These are phyloP conservation scores for Fusarium odoratissimum DNA, from an alignment of 2,329 filamentous ascomycete genomes.

Conservation along the genomic window DNA sequence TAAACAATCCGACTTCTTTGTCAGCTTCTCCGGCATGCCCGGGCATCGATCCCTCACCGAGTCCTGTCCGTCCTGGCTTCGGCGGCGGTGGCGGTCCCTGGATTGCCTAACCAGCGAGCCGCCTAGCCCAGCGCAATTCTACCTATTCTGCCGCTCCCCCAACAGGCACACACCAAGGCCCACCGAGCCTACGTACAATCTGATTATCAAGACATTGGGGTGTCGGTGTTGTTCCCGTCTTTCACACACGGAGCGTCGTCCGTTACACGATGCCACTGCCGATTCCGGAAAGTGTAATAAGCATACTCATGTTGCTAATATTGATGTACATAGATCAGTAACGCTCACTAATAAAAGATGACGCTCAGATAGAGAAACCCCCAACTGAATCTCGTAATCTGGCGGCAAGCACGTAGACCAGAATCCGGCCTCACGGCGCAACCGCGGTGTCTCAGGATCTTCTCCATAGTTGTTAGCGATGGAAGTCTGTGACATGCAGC, in stretches of 20 bases:
- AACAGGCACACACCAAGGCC: conserved; percentile 42
- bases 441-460: conserved; percentile 36
- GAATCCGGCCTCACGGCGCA: conserved; percentile 31
- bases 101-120: conserved; percentile 1
- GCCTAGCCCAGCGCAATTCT: not conserved
- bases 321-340: not conserved
- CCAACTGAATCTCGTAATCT: conserved; percentile 1
- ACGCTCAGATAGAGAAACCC: not conserved
- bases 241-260: conserved; percentile 32
- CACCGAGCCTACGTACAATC: conserved; percentile 25
- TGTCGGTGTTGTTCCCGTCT: conserved; percentile 42
- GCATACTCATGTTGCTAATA: not conserved
- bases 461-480: conserved; percentile 30
- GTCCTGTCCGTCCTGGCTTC: conserved; percentile 32
- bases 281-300: not conserved
- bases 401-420: conserved; percentile 25
- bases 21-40: conserved; percentile 40
- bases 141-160: conserved; percentile 18
- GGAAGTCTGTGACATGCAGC: conserved; percentile 26
- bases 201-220: conserved; percentile 35
- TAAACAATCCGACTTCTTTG: conserved; percentile 33
- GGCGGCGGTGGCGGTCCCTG: conserved; percentile 38
- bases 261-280: conserved; percentile 19
- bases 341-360: conserved; percentile 1
- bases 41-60: conserved; percentile 43